These are phyloP conservation scores for Nectriaceae sp. DNA, from an alignment of 2,329 filamentous ascomycete species.

Conservation along the genomic window DNA sequence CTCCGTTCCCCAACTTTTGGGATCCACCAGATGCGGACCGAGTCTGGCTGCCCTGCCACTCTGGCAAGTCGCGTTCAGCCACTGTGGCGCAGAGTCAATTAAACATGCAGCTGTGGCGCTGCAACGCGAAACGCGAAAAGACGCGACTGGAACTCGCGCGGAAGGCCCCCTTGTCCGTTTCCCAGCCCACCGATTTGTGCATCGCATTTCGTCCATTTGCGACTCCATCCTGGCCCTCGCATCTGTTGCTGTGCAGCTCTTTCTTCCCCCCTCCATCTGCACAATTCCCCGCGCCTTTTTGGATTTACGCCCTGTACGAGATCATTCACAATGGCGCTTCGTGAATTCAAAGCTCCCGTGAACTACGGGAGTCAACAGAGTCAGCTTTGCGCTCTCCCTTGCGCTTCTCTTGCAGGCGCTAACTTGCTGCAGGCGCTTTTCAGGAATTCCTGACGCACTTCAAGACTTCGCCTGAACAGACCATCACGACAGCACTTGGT, in stretches of 20 bases:
- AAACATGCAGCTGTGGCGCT: constrained; percentile 27
- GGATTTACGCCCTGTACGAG: constrained; percentile 17
- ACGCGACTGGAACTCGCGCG: constrained; percentile 29
- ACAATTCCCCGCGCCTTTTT: constrained; percentile 15
- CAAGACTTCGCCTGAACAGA: constrained; percentile 74
- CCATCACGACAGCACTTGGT: constrained; percentile 79
- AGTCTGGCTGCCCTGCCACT: background rate
- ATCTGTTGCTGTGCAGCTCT: background rate
- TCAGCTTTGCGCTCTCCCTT: constrained; percentile 42
- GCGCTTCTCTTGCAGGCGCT: constrained; percentile 19
- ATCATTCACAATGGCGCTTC: constrained; percentile 72
- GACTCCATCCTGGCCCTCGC: no score
- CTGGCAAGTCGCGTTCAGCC: constrained; percentile 6
- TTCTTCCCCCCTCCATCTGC: constrained; percentile 13
- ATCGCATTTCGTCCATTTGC: constrained; percentile 21
- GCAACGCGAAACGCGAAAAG: constrained; percentile 35
- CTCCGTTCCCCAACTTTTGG: constrained; percentile 19
- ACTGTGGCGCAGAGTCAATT: constrained; percentile 29
- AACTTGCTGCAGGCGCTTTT: constrained; percentile 65
- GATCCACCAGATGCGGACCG: no score
- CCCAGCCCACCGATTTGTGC: constrained; percentile 36
- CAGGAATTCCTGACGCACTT: constrained; percentile 86
- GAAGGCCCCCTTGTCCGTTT: background rate
- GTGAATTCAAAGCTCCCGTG: constrained; percentile 75
- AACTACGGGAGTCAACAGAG: constrained; percentile 87